phyloP scores from a whole-genome alignment of 1,139 yeast genomes.

The Debaryomyces udenii region DNA sequence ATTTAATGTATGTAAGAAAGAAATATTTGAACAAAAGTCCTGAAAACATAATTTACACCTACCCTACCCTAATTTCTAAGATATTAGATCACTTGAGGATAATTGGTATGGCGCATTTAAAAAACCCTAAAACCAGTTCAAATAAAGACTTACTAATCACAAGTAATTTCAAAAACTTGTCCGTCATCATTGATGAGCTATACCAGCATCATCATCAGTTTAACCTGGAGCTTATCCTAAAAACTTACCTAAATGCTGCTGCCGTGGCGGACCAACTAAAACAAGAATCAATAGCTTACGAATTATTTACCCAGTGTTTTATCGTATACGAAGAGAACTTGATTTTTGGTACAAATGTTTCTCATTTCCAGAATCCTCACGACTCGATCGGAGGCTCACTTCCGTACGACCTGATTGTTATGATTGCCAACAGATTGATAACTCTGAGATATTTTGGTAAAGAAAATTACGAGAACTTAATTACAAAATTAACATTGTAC shows the following conservation, averaged over 20 bases:
- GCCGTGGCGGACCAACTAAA: slow-evolving; percentile 75
- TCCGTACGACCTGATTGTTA: slow-evolving; percentile 41
- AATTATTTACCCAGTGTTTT: slow-evolving; percentile 86
- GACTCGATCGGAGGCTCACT: slow-evolving; percentile 43
- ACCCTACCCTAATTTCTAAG: slow-evolving; percentile 70
- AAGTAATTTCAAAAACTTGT: slow-evolving; percentile 68
- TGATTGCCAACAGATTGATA: slow-evolving; percentile 66
- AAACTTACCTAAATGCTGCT: slow-evolving; percentile 59
- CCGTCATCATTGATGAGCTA: slow-evolving; percentile 72
- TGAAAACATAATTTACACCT: slow-evolving; percentile 61
- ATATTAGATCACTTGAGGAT: slow-evolving; percentile 64
- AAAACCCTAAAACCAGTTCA: slow-evolving; percentile 23
- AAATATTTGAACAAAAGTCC: slow-evolving; percentile 58
- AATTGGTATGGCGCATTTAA: slow-evolving; percentile 34
- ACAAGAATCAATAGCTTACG: slow-evolving; percentile 65
- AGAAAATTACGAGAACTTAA: slow-evolving; percentile 77
- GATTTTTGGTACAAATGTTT: slow-evolving; percentile 24
- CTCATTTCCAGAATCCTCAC: slow-evolving; percentile 33
- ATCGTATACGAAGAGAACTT: slow-evolving; percentile 82
- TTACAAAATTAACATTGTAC: slow-evolving; percentile 82
- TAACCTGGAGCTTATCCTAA: slow-evolving; percentile 52
- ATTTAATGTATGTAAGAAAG: slow-evolving; percentile 59
- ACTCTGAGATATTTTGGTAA: slow-evolving; percentile 56
- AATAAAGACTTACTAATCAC: slow-evolving; percentile 39
- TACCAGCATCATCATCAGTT: slow-evolving; percentile 51